Evolutionary conservation across 1,139 yeast species (phyloP).

Genomic region (Geotrichum australiense): DNA sequence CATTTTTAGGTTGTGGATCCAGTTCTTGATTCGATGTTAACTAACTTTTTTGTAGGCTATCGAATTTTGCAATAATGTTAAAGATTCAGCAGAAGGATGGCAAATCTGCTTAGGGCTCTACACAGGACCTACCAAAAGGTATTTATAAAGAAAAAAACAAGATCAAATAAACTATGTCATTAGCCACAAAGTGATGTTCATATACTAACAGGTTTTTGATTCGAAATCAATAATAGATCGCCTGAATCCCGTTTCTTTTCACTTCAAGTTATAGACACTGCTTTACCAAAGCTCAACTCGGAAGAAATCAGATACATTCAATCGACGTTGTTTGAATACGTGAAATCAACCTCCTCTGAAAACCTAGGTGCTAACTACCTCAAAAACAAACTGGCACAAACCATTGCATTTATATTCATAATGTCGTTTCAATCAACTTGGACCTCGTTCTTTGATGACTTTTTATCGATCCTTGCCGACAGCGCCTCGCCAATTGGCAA

Average conservation of each 20-base stretch:
- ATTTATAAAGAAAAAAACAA: neutral
- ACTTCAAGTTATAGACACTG: constrained; percentile 71
- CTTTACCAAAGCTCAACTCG: constrained; percentile 44
- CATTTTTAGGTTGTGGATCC: constrained; percentile 4
- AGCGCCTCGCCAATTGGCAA: constrained; percentile 32
- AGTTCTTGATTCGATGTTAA: constrained; percentile 1
- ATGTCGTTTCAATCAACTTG: constrained; percentile 56
- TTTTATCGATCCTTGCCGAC: constrained; percentile 34
- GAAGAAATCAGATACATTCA: constrained; percentile 46
- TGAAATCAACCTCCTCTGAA: constrained; percentile 17
- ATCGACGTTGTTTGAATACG: constrained; percentile 42
- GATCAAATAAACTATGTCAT: constrained; percentile 19
- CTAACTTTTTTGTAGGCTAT: constrained; percentile 45
- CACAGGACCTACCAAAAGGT: constrained; percentile 33
- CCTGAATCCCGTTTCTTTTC: constrained; percentile 57
- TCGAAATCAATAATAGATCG: constrained; percentile 22
- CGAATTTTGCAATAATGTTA: constrained; percentile 68
- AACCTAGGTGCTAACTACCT: constrained; percentile 51
- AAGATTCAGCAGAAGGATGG: constrained; percentile 73
- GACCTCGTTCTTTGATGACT: constrained; percentile 61
- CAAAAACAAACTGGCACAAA: constrained; percentile 72
- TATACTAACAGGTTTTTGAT: constrained; percentile 8
- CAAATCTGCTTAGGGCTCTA: constrained; percentile 64
- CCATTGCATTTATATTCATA: constrained; percentile 65
- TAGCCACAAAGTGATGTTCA: neutral